Evolutionary conservation across 2,329 filamentous ascomycete genomes (phyloP).

Genomic region (Trichoderma arundinaceum): DNA sequence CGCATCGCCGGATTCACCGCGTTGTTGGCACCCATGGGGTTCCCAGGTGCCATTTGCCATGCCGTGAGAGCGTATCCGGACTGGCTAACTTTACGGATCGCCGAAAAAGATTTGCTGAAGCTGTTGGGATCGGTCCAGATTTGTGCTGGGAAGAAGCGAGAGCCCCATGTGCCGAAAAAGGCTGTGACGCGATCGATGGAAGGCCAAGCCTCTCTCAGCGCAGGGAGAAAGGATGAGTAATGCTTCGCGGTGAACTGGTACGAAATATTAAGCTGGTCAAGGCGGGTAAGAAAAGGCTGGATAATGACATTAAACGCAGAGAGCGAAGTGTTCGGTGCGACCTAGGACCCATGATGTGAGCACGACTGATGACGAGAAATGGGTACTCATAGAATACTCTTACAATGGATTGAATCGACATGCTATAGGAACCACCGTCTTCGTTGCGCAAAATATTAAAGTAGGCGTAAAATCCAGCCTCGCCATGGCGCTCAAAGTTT

Average conservation of each 20-base stretch:
- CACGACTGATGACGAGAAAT: no score
- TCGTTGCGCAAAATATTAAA: background rate
- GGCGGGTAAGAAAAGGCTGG: no score
- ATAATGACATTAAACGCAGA: no score
- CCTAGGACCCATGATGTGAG: no score
- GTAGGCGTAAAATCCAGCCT: background rate
- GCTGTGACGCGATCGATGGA: background rate
- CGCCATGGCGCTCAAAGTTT: background rate
- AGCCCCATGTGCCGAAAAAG: background rate
- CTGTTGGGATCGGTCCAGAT: background rate
- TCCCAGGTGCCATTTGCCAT: background rate
- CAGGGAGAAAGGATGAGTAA: background rate
- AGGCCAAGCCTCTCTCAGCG: background rate
- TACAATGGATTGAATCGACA: background rate
- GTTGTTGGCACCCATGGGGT: background rate
- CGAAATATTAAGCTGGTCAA: background rate
- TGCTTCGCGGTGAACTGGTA: background rate
- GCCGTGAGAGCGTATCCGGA: background rate
- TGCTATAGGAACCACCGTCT: background rate
- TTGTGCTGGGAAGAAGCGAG: background rate
- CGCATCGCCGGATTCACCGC: background rate
- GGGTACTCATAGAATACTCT: background rate
- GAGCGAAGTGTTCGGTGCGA: no score
- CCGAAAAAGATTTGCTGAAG: background rate
- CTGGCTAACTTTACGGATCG: background rate